Base-by-base conservation (phyloP, 306 rosid species). In the Medicago lupulina region DNA sequence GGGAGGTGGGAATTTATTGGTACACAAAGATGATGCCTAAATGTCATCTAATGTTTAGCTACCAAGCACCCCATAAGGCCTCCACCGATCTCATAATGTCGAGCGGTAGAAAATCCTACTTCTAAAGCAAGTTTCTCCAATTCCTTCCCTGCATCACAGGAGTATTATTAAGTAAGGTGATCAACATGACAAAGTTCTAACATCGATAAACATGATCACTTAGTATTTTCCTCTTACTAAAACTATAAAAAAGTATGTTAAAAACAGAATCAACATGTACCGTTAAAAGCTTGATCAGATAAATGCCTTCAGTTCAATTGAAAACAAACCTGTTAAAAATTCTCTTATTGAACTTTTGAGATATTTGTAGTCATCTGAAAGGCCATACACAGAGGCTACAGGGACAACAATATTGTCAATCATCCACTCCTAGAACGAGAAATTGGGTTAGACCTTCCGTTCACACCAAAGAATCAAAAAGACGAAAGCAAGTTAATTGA, bases 51-150 rank as follows among this genome's bases (percentile, higher is more conserved):
- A 61, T 86, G 88, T 23, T 75, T 79, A 60, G 97, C 97, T 38
- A 96, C 97, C 75, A 96, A 83, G 83, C 91, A 90, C 39, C 97
- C 99, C 97, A 90, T 92, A 60, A 96, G 70, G 85, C 97, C 91
- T 76, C 99, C 91, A 41, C 88, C 71, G 64, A 96, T 88, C 86
- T 96, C 99, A 80, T 92, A 90, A 85, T 85, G 92, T 9, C 31
- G 74, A 28, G 92, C 93, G 41, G 80, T 70, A 10, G 98, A 89
- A 83, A 96, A 96, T 61, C 97, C 97, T 16, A 89, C 92, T 71
- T 90, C 91, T 74, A 87, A 71, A 47, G 96, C 96, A 61, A 96
- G 91, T 67, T 85, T 73, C 87, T 92, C 97, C 92, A 90, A 73
- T 62, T 92, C 96, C 85, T 85, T 79, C 70, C 98, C 97, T 89